Base-by-base conservation (phyloP, 2,329 filamentous ascomycete genomes). In the Cyphellophora europaea region DNA sequence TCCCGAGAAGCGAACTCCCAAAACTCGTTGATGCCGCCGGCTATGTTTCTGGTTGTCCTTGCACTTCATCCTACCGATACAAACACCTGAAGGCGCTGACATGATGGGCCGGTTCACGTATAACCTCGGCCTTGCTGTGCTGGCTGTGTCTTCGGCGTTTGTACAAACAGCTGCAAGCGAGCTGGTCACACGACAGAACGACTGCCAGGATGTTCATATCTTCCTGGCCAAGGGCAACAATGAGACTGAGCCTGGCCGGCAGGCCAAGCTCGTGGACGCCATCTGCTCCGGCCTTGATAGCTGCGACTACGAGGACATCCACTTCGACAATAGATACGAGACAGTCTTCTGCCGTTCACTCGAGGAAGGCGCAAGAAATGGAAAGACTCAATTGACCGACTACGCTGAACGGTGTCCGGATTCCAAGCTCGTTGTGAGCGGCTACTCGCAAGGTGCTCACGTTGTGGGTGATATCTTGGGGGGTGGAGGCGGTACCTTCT, bases 391-490 rank as follows among this genome's bases (percentile, higher is more conserved):
- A 21, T 29, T 44, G 42, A 30, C 27, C 6, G 28, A 15, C 5
- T 42, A 42, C 15, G 23, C 19, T 13, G 4, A 40, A 17, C 29
- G 35, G 5, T 56, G 54, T 28, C 52, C 52, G 11, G 27, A 42
- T 21, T 43, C 52, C 12, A 49, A 50, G 35, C 40, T 56, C 11
- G 50, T 55, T 5, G 34, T 56, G 17, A 11, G 50, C 18, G 53
- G 54, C 8, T 56, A 55, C 38, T 54, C 51, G 10, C 53, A 57
- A 37, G 54, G 54, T 2, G 54, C 48, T 3, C 45, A 51, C 32
- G 40, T 56, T 15, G 44, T 54, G 30, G 49, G 49, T 3, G 53
- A 56, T 40, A 43, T 47, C 11, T 32, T 56, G 29, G 49, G 48
- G 21, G 53, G 53, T n/a, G 49, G 50, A 5, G 51, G 51, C 3